A percentile compares a stretch with the other conserved stretches of the same genome.
Conservation (phyloP, 257 asterid genomes). For the Gentiana macrophylla region DNA sequence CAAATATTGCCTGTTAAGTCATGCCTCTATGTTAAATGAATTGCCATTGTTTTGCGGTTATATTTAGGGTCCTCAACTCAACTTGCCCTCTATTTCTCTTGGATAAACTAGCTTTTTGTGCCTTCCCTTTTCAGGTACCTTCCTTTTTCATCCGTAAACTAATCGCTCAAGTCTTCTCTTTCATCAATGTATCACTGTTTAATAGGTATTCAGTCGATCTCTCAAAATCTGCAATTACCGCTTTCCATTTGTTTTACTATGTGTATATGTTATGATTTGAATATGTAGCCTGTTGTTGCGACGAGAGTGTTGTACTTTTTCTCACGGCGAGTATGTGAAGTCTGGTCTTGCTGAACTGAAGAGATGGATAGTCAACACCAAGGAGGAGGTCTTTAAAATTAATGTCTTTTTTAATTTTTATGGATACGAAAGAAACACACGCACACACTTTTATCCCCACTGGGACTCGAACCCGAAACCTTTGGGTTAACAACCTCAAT, state of each 20-base stretch:
- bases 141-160: slow-evolving; percentile 97
- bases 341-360: slow-evolving; percentile 96
- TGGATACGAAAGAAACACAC: too few species aligned
- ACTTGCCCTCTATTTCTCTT: neutral
- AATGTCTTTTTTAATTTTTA: too few species aligned
- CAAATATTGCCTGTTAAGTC: too few species aligned
- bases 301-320: slow-evolving; percentile 91
- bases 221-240: neutral
- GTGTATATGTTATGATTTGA: neutral
- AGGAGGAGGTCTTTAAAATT: slow-evolving; percentile 57
- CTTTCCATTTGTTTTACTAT: neutral
- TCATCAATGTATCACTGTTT: slow-evolving; percentile 86
- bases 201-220: slow-evolving; percentile 46
- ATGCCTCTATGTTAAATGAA: too few species aligned
- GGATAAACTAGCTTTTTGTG: too few species aligned
- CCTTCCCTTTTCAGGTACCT: slow-evolving; percentile 53
- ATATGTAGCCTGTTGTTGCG: slow-evolving; percentile 71
- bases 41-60: too few species aligned
- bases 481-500: too few species aligned
- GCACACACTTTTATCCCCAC: too few species aligned
- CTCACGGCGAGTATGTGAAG: slow-evolving; percentile 96
- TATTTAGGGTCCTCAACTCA: too few species aligned
- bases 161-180: slow-evolving; percentile 86
- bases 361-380: slow-evolving; percentile 84
- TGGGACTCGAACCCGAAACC: too few species aligned